Base-by-base conservation (phyloP, 345 rosid genomes). In the Diplotaxis tenuifolia region DNA sequence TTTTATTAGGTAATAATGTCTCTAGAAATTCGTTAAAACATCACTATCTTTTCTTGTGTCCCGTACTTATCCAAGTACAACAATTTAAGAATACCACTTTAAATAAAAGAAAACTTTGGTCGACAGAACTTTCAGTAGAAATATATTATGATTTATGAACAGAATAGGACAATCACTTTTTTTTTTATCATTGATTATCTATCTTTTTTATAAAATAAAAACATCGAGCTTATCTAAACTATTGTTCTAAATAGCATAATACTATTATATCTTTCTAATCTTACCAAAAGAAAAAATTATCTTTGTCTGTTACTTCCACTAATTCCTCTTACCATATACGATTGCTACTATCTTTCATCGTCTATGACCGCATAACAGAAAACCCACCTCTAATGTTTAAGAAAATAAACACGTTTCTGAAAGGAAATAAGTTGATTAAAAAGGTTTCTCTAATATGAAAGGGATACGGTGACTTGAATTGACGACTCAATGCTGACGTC, bases 41-140 rank as follows among this genome's bases (percentile, higher is more conserved):
- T 60, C 8, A 12, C 18, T 25, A 50, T 22, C 0, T 10, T 19
- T 53, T 14, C n/a, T 8, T 19, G 3, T 15, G 3, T n/a, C 19
- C 66, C 21, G 74, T 70, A 70, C 66, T 59, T 70, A 59, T 45
- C 74, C 66, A 70, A 59, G 50, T 3, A 4, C 16, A 70, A 59
- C 31, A 21, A 40, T 18, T 25, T 61, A 60, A 60, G 49, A 29
- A 9, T 2, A 59, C 20, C 50, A 47, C 50, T 45, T 9, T 27
- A 7, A 19, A 69, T 59, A n/a, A 27, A 58, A 58, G 20, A 58
- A 58, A 69, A 18, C 15, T 28, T 59, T 45, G 31, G 20, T 29
- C 57, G 31, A 59, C 66, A 9, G 12, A 42, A 70, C 45, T 32
- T 32, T 23, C 25, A 50, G 23, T 38, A 57, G 7, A 16, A 3